phyloP scores from a whole-genome alignment of 352 stramenopile genomes.

The Globisporangium paddicum region DNA sequence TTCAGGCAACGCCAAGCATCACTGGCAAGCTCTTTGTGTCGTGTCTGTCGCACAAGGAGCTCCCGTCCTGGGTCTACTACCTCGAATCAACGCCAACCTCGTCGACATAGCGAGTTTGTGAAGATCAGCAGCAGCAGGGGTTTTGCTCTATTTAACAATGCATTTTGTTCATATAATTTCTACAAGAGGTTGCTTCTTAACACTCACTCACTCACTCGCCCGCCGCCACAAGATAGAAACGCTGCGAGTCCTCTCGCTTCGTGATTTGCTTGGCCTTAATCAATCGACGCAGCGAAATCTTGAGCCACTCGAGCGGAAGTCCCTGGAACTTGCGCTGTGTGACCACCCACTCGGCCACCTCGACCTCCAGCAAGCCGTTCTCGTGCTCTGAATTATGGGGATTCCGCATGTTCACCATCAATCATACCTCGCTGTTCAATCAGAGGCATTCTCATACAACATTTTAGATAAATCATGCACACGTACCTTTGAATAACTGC shows the following conservation, averaged over 20 bases:
- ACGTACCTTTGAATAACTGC: conserved; percentile 30
- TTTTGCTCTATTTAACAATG: conserved; percentile 5
- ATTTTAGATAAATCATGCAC: neutral
- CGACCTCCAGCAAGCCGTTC: conserved; percentile 28
- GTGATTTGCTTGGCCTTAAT: conserved; percentile 19
- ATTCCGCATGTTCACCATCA: neutral
- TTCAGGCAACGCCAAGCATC: conserved; percentile 9
- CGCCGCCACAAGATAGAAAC: conserved; percentile 19
- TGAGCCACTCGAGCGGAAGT: conserved; percentile 49
- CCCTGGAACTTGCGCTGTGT: conserved; percentile 38
- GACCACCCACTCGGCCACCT: conserved; percentile 48
- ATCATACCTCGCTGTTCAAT: too few relatives aligned
- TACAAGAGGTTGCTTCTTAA: neutral
- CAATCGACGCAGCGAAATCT: conserved; percentile 32
- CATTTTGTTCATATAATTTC: neutral
- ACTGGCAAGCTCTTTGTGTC: conserved; percentile 80
- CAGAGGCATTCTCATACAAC: too few relatives aligned
- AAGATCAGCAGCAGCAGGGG: neutral
- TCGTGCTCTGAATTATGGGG: conserved; percentile 17
- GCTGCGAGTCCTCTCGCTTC: conserved; percentile 32
- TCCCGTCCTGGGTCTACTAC: conserved; percentile 89
- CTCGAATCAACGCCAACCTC: conserved; percentile 34
- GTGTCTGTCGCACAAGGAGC: conserved; percentile 57
- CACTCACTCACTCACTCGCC: neutral
- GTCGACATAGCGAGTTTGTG: neutral